Base-by-base conservation (phyloP, 257 asterid species). In the Handroanthus guayacan region DNA sequence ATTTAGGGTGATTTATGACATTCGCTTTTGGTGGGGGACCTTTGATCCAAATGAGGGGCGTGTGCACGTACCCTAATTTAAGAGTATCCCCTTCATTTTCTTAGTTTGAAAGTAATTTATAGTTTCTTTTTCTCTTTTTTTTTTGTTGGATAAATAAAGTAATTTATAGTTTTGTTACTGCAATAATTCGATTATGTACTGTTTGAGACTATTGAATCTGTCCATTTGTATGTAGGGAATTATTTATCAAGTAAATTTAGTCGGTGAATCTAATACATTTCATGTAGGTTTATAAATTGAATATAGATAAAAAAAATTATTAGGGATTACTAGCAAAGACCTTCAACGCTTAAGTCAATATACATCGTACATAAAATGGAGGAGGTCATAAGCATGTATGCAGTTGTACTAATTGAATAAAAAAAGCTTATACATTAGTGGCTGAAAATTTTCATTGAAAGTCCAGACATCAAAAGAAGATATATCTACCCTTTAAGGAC, bases 381-480 rank as follows among this genome's bases (percentile, higher is more conserved):
- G n/a, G n/a, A n/a, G n/a, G n/a, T n/a, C n/a, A n/a, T n/a, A n/a
- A n/a, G n/a, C n/a, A n/a, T n/a, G n/a, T n/a, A n/a, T n/a, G n/a
- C n/a, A n/a, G n/a, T n/a, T n/a, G n/a, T n/a, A n/a, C n/a, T n/a
- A n/a, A n/a, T 54, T 5, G 3, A 54, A 54, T 54, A 1, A 54
- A 54, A 13, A 51, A 18, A 4, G 57, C 31, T 25, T 25, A 16
- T 10, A 54, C 60, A 47, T 54, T 25, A 8, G 7, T 52, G 10
- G 31, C 20, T n/a, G 20, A 34, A 34, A 4, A 14, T 38, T 64
- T 64, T 10, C 2, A 6, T 50, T 63, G 10, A 44, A 78, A 72
- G 78, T 67, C 57, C 11, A 51, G 39, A 8, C 48, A 58, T 20
- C 18, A 68, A 69, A 75, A 43, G 72, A 62, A 6, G 73, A 62